Conservation (phyloP, 2,329 filamentous ascomycete species). For the Penicillium sp. region DNA sequence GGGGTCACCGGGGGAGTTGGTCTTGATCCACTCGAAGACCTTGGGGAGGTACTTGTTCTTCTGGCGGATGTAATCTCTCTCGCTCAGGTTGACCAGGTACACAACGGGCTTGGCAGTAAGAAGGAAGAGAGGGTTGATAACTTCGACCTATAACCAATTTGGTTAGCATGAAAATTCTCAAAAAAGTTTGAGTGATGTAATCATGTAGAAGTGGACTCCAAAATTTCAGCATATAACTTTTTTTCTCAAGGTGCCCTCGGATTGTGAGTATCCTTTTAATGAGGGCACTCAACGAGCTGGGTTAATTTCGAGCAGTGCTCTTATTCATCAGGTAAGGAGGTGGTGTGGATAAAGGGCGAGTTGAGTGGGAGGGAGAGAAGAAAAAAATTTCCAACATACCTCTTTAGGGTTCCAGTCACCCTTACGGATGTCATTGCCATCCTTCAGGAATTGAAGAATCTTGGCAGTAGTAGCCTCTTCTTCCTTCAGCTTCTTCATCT, state of each 20-base stretch:
- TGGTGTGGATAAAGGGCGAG: background rate
- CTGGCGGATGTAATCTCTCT: slow-evolving; percentile 95
- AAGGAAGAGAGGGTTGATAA: slow-evolving; percentile 94
- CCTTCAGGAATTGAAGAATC: slow-evolving; percentile 76
- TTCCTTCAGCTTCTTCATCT: slow-evolving; percentile 96
- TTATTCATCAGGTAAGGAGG: slow-evolving; percentile 86
- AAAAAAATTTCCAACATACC: slow-evolving; percentile 57
- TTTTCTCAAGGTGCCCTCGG: slow-evolving; percentile 84
- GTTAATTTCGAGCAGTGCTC: slow-evolving; percentile 89
- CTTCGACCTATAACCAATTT: slow-evolving; percentile 69
- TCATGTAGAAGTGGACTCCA: slow-evolving; percentile 26
- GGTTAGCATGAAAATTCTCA: slow-evolving; percentile 23
- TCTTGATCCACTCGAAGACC: slow-evolving; percentile 93
- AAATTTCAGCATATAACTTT: slow-evolving; percentile 68
- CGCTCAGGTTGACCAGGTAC: slow-evolving; percentile 93
- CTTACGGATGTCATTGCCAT: slow-evolving; percentile 91
- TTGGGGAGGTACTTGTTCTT: slow-evolving; percentile 99
- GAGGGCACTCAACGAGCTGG: slow-evolving; percentile 99
- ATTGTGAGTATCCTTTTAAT: slow-evolving; percentile 60
- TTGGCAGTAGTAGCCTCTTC: slow-evolving; percentile 93
- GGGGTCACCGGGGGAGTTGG: slow-evolving; percentile 80
- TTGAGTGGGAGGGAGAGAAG: slow-evolving; percentile 3
- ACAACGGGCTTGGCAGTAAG: slow-evolving; percentile 96
- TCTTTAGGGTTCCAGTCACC: slow-evolving; percentile 89
- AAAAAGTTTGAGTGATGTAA: slow-evolving; percentile 17